These are phyloP conservation scores for Xylaria longipes DNA, from an alignment of 495 filamentous ascomycete genomes.

Conservation along the genomic window DNA sequence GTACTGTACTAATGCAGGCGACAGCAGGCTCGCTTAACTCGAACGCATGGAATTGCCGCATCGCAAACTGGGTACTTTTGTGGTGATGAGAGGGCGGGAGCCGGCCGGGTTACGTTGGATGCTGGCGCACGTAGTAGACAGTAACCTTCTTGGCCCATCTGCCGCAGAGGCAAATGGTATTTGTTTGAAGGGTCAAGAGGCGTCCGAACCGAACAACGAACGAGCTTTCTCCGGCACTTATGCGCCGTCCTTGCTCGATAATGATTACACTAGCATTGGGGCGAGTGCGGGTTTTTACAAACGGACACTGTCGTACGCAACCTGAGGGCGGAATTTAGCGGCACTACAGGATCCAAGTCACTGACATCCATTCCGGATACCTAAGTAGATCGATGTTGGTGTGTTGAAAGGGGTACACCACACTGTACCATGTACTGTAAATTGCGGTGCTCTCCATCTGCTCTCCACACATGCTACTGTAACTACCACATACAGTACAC, in stretches of 20 bases:
- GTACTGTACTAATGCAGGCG: conserved; percentile 12
- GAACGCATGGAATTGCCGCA: conserved; percentile 11
- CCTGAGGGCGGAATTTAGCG: not conserved
- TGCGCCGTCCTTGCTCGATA: not conserved
- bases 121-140: not conserved
- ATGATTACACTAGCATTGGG: not conserved
- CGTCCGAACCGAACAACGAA: conserved; percentile 9
- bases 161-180: not conserved
- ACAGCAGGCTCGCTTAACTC: conserved; percentile 4
- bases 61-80: not conserved
- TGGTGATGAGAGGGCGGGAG: conserved; percentile 7
- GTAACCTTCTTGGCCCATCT: not conserved
- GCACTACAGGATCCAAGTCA: not conserved
- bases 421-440: not conserved
- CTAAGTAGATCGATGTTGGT: not conserved
- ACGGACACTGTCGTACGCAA: conserved; percentile 1
- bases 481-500: not conserved
- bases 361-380: not conserved
- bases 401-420: not conserved
- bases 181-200: conserved; percentile 10
- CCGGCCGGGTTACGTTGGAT: not conserved
- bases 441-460: not conserved
- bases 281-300: not conserved
- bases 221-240: conserved; percentile 4
- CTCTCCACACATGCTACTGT: conserved; percentile 3